A percentile compares a stretch with the other conserved stretches of the same genome.
These are phyloP conservation scores for Papiliotrema nemorosa DNA, from an alignment of 1,284 basidiomycete species.

Conservation along the genomic window DNA sequence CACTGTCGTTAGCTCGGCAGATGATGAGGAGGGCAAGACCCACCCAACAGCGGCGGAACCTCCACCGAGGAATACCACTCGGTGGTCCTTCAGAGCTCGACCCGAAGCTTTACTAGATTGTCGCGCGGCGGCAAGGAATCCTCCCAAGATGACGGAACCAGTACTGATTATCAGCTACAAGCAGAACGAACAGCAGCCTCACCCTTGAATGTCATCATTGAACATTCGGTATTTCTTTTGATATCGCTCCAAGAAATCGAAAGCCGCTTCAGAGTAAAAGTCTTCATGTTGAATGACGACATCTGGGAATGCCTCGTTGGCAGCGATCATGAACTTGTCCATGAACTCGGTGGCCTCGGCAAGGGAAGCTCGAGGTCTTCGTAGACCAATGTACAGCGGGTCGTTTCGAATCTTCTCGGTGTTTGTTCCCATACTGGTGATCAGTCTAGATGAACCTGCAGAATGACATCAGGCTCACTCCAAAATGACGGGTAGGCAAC, in stretches of 20 bases:
- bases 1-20: constrained; percentile 50
- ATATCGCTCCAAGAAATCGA: constrained; percentile 73
- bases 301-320: constrained; percentile 69
- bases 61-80: constrained; percentile 74
- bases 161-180: constrained; percentile 54
- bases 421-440: constrained; percentile 70
- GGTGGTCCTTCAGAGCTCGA: constrained; percentile 66
- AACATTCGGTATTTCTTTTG: constrained; percentile 73
- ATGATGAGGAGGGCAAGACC: constrained; percentile 3
- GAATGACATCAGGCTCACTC: constrained; percentile 47
- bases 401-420: constrained; percentile 76
- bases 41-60: constrained; percentile 45
- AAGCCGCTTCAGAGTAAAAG: constrained; percentile 82
- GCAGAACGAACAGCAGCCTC: constrained; percentile 12
- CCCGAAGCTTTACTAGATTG: constrained; percentile 70
- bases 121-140: constrained; percentile 83
- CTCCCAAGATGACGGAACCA: constrained; percentile 84
- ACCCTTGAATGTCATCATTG: constrained; percentile 80
- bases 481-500: constrained; percentile 75
- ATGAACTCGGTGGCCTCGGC: constrained; percentile 64
- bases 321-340: constrained; percentile 88
- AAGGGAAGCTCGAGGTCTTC: constrained; percentile 64
- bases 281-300: constrained; percentile 88
- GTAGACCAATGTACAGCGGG: constrained; percentile 83
- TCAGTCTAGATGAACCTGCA: too few species aligned